Conservation (phyloP, 202 grass and related monocot species). For the Setaria italica region DNA sequence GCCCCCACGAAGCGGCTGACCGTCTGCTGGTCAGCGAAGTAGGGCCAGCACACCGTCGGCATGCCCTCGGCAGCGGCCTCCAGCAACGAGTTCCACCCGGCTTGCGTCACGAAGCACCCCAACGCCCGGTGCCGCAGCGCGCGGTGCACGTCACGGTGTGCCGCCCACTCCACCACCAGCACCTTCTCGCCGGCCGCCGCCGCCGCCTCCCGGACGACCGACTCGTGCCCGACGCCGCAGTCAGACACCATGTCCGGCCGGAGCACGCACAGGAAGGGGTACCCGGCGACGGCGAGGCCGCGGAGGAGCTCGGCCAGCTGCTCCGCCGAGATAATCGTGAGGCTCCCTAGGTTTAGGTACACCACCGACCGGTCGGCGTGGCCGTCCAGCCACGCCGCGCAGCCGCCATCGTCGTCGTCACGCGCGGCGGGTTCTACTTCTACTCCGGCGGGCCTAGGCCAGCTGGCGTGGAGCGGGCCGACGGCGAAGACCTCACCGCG, state of each 20-base stretch:
- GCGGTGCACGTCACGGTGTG: neutral
- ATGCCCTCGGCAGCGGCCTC: neutral
- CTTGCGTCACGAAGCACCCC: conserved; percentile 11
- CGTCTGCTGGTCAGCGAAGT: neutral
- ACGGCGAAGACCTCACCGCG: neutral
- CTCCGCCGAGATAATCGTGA: neutral
- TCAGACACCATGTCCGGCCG: neutral
- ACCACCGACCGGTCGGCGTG: neutral
- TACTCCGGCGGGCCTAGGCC: too few relatives aligned
- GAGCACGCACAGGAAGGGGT: neutral
- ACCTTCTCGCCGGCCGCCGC: neutral
- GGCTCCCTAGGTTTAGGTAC: neutral
- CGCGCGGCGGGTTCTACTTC: too few relatives aligned
- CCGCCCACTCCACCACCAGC: neutral
- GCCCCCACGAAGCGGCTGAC: neutral
- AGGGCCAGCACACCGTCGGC: neutral
- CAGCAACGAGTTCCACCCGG: neutral
- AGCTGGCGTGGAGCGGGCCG: neutral
- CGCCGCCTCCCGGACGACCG: neutral
- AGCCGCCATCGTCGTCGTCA: neutral
- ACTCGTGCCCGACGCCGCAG: too few relatives aligned
- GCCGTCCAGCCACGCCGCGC: neutral
- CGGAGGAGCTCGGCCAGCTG: neutral
- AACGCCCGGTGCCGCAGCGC: neutral
- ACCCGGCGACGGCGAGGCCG: neutral